Evolutionary conservation across 495 filamentous ascomycete species (phyloP).

Genomic region (Hapsidospora chrysogenum): DNA sequence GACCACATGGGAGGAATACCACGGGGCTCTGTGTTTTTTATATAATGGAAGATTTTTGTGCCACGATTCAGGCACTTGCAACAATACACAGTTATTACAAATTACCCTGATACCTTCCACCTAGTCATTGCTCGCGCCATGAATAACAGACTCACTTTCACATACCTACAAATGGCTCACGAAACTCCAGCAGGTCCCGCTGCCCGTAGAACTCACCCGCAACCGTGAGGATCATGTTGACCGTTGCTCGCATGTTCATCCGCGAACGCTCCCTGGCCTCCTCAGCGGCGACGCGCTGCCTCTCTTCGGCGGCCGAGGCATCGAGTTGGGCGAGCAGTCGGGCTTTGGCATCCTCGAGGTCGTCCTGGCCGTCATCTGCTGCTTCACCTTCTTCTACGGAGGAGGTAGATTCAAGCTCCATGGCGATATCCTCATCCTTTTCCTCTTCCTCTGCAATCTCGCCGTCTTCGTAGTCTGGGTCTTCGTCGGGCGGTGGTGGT

Average conservation of each 20-base stretch:
- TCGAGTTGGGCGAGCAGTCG: slow-evolving; percentile 34
- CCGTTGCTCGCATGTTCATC: slow-evolving; percentile 36
- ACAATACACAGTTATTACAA: too few species aligned
- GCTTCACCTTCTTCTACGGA: slow-evolving; percentile 9
- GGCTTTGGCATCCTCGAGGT: slow-evolving; percentile 40
- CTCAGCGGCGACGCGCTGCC: slow-evolving; percentile 1
- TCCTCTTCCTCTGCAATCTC: slow-evolving; percentile 9
- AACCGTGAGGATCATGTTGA: slow-evolving; percentile 87
- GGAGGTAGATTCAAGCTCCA: slow-evolving; percentile 8
- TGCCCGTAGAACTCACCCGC: slow-evolving; percentile 86
- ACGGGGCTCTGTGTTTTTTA: too few species aligned
- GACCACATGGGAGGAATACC: too few species aligned
- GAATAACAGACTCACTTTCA: slow-evolving; percentile 6
- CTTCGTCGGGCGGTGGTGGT: slow-evolving; percentile 5
- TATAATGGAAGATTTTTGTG: too few species aligned
- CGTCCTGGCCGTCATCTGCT: slow-evolving; percentile 11
- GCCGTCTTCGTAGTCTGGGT: slow-evolving; percentile 12
- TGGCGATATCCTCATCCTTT: slow-evolving; percentile 14
- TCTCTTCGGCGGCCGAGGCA: slow-evolving; percentile 4
- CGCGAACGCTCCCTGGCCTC: slow-evolving; percentile 10
- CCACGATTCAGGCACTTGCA: too few species aligned
- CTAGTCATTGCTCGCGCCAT: too few species aligned
- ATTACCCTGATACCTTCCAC: too few species aligned
- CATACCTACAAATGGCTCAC: slow-evolving; percentile 32
- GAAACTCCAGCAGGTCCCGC: slow-evolving; percentile 61